A percentile compares a stretch with the other conserved stretches of the same genome.
These are phyloP conservation scores for Murraya koenigii DNA, from an alignment of 345 rosid species.

Conservation along the genomic window DNA sequence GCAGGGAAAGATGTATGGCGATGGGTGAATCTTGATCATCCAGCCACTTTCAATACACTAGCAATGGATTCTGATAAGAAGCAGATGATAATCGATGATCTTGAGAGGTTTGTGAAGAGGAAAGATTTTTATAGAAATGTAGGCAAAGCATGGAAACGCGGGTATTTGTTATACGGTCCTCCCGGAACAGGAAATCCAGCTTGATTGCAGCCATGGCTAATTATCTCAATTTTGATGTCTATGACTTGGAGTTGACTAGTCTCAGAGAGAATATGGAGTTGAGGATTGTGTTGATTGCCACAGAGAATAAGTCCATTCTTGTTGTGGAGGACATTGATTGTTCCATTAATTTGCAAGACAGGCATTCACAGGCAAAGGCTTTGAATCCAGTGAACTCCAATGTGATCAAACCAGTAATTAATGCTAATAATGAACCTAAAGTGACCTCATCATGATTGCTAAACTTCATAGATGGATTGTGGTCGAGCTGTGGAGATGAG, in stretches of 20 bases:
- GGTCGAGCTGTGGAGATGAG: slow-evolving; percentile 39
- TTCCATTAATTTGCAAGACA: slow-evolving; percentile 20
- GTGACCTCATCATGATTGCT: slow-evolving; percentile 29
- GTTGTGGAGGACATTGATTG: slow-evolving; percentile 36
- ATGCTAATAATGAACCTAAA: neutral
- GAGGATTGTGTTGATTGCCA: slow-evolving; percentile 22
- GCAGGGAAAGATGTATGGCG: slow-evolving; percentile 23
- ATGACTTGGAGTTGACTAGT: slow-evolving; percentile 29
- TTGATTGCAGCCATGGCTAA: slow-evolving; percentile 35
- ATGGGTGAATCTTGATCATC: slow-evolving; percentile 30
- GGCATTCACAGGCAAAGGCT: neutral
- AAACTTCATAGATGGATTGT: slow-evolving; percentile 31
- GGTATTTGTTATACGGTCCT: slow-evolving; percentile 27
- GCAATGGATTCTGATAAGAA: slow-evolving; percentile 29
- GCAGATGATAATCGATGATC: slow-evolving; percentile 27
- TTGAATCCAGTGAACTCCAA: neutral
- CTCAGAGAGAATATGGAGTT: slow-evolving; percentile 20
- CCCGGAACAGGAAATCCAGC: slow-evolving; percentile 32
- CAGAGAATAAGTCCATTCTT: slow-evolving; percentile 28
- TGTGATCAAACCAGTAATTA: neutral
- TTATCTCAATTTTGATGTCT: slow-evolving; percentile 13
- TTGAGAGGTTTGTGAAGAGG: slow-evolving; percentile 27
- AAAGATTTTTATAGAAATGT: slow-evolving; percentile 28
- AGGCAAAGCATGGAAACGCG: slow-evolving; percentile 31
- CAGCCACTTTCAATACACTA: slow-evolving; percentile 23